Evolutionary conservation across 2,329 filamentous ascomycete species (phyloP), one percentile per base, ranked within the genome.

Genomic region (Scedosporium boydii): DNA sequence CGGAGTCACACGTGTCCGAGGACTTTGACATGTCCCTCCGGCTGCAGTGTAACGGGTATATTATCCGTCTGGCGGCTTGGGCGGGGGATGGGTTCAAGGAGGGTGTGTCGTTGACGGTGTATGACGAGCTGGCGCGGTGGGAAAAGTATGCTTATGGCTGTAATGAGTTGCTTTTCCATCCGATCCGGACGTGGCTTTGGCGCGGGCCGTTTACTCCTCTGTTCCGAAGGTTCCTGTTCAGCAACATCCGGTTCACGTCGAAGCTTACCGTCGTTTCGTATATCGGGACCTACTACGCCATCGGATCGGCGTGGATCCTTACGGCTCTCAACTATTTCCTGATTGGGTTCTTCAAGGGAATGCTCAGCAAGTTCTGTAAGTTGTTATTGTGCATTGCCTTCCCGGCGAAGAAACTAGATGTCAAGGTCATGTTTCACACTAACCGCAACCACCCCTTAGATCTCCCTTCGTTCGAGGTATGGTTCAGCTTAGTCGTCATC

Each of bases 111-210:
- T 78, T 93, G 63, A 93, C 90, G 0, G 89, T 93, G 10, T 92
- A 93, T 70, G 90, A 93, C 73, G 90, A 93, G 73, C 80, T 93
- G 64, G 87, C 89, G 2, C 87, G 90, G 63, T 93, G 90, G 90
- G 90, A 93, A 70, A 93, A 93, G 75, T 92, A 92, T 71, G 90
- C 90, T 3, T 93, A 91, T 69, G 89, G 90, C 44, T 93, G 90
- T 75, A 90, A 89, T 72, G 90, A 93, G 76, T 79, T 93, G 44
- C 12, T 93, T 63, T 93, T 95, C 78, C 83, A 93, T 70, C 90
- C 90, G 2, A 78, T 93, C 64, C 82, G 83, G 64, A 86, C 85
- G 67, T 93, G 90, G 90, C 73, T 85, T 53, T 86, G 81, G 71
- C 83, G 81, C 16, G 90, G 90, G 0, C 90, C 90, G 29, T 90